phyloP scores from a whole-genome alignment of 1,284 basidiomycete genomes.

The Lignosus rhinocerotis region DNA sequence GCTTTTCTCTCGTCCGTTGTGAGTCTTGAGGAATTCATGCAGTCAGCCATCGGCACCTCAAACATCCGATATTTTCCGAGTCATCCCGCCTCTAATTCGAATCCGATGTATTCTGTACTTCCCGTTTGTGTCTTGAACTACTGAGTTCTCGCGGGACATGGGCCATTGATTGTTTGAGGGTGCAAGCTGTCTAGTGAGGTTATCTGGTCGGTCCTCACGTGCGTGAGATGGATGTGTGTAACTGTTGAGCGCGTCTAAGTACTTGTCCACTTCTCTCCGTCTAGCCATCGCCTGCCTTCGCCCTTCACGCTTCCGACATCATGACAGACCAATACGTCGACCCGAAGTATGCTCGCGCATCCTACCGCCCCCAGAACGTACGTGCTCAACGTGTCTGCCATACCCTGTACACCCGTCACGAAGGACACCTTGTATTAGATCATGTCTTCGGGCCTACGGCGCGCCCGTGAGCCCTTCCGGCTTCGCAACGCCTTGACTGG shows the following conservation, averaged over 20 bases:
- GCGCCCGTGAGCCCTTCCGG: constrained; percentile 85
- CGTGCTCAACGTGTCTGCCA: constrained; percentile 16
- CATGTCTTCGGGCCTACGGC: constrained; percentile 84
- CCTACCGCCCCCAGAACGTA: constrained; percentile 44
- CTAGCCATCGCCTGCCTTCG: neutral
- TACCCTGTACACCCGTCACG: neutral
- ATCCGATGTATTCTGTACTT: neutral
- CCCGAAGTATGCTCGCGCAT: constrained; percentile 35
- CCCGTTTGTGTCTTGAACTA: neutral
- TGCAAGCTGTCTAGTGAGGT: no score
- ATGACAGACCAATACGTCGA: constrained; percentile 39
- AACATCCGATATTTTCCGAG: constrained; percentile 10
- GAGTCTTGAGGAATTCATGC: neutral
- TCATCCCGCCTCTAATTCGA: neutral
- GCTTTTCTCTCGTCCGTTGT: neutral
- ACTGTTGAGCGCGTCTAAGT: neutral
- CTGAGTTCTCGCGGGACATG: no score
- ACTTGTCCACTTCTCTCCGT: neutral
- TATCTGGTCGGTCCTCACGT: neutral
- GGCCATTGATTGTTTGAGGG: no score
- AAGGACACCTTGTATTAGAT: constrained; percentile 43
- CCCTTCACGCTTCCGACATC: neutral
- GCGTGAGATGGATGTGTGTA: neutral
- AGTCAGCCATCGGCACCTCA: neutral
- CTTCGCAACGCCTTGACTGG: constrained; percentile 83